Base-by-base conservation (phyloP, 352 stramenopile genomes). In the Phytophthora quininea region DNA sequence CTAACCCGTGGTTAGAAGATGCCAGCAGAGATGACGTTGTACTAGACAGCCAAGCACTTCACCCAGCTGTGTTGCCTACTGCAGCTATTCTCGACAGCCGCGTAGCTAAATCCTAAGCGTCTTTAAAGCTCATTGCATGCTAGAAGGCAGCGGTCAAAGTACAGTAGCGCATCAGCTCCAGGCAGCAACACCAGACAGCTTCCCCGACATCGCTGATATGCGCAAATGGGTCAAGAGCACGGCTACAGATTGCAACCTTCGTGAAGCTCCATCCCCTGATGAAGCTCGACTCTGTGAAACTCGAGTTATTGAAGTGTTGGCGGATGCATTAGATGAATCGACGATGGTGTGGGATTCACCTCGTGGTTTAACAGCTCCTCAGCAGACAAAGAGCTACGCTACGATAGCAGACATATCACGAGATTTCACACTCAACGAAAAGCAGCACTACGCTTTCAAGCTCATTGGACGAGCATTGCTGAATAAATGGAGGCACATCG, bases 201-300 rank as follows among this genome's bases (percentile, higher is more conserved):
- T 40, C 10, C 35, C 35, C 6, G 10, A 40, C 6, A 40, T 40
- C 10, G 35, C 35, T 11, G 35, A 40, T 11, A 40, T 40, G 35
- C 35, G 35, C 6, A 40, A 40, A 11, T 40, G 35, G 35, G 35
- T 40, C 6, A 40, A 40, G 10, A 40, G 35, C 10, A 11, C 35
- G 10, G 10, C 6, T 6, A 40, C 35, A 6, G 35, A 40, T 11
- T 40, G 35, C 10, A 40, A 40, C 10, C 35, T 40, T 11, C 35
- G 6, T 73, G 46, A 40, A 40, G 10, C 35, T 11, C 10, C 10
- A 11, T 40, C 35, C 10, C 10, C 35, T 11, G 35, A 11, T 40
- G 35, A 6, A 40, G 35, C 10, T 40, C 35, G 6, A 40, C 6
- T 11, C 10, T 40, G 35, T 40, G 35, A 87, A 7, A 48, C 48